phyloP scores from a whole-genome alignment of 352 stramenopile species.

The Globisporangium okanoganense region DNA sequence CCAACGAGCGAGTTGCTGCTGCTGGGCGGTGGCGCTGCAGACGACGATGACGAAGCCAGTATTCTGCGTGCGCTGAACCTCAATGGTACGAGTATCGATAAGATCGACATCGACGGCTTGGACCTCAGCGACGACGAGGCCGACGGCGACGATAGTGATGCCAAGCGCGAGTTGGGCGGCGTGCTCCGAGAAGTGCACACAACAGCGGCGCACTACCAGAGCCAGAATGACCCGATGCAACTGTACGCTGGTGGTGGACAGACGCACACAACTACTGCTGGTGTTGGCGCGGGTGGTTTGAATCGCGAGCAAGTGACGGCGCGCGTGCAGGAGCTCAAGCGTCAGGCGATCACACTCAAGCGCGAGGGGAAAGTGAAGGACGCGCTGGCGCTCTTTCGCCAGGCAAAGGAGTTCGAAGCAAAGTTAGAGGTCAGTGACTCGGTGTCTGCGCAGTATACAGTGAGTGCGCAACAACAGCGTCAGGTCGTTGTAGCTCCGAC shows the following conservation, averaged over 20 bases:
- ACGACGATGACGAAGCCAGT: slow-evolving; percentile 55
- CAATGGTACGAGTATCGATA: slow-evolving; percentile 13
- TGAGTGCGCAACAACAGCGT: no score
- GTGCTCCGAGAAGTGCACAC: slow-evolving; percentile 33
- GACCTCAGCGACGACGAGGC: slow-evolving; percentile 19
- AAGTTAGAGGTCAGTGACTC: slow-evolving; percentile 7
- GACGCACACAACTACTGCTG: not conserved
- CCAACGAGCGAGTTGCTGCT: slow-evolving; percentile 46
- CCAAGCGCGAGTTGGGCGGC: slow-evolving; percentile 30
- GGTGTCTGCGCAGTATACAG: not conserved
- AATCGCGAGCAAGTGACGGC: slow-evolving; percentile 9
- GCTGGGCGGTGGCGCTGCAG: slow-evolving; percentile 22
- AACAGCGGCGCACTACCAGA: slow-evolving; percentile 28
- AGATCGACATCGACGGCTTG: slow-evolving; percentile 24
- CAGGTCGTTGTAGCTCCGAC: not conserved
- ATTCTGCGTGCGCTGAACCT: slow-evolving; percentile 56
- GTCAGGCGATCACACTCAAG: slow-evolving; percentile 53
- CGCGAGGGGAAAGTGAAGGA: slow-evolving; percentile 44
- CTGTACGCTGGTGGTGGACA: not conserved
- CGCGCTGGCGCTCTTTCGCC: slow-evolving; percentile 52
- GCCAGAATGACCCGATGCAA: slow-evolving; percentile 9
- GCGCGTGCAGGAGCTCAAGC: slow-evolving; percentile 44
- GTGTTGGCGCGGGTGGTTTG: not conserved
- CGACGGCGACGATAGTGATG: slow-evolving; percentile 18
- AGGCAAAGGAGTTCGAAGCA: slow-evolving; percentile 52